Evolutionary conservation across 1,284 basidiomycete genomes (phyloP).

Genomic region (Boletellus sp.): DNA sequence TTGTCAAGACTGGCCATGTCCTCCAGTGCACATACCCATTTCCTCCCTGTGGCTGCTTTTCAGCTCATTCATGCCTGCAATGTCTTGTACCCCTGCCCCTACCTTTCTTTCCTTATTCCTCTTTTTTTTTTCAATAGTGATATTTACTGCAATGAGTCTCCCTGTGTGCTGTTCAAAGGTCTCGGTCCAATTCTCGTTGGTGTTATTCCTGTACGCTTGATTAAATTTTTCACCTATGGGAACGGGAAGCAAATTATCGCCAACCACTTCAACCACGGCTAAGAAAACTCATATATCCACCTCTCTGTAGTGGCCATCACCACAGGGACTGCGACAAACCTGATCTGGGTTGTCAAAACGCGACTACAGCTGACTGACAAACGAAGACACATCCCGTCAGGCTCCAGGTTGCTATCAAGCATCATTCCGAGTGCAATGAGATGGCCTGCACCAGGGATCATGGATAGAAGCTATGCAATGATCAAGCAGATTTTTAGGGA

Average conservation of each 20-base stretch:
- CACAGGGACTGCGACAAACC: constrained; percentile 91
- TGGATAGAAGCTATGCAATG: constrained; percentile 59
- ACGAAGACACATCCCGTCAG: constrained; percentile 12
- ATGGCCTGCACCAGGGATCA: constrained; percentile 21
- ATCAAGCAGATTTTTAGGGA: constrained; percentile 72
- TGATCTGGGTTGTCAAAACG: constrained; percentile 99
- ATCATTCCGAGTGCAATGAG: background rate
- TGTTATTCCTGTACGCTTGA: constrained; percentile 91
- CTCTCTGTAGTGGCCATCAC: constrained; percentile 81
- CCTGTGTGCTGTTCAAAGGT: constrained; percentile 89
- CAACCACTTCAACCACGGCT: constrained; percentile 74
- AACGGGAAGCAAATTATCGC: constrained; percentile 94
- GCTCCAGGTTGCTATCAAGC: background rate
- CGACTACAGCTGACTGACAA: constrained; percentile 72
- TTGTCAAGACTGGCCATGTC: constrained; percentile 92
- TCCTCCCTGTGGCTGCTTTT: background rate
- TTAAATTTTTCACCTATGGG: constrained; percentile 98
- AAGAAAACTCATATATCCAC: constrained; percentile 85
- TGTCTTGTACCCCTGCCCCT: background rate
- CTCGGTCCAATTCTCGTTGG: constrained; percentile 94
- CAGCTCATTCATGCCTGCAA: background rate
- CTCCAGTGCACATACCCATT: constrained; percentile 57
- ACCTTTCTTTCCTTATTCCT: background rate
- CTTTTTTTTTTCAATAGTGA: constrained; percentile 49
- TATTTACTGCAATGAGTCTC: constrained; percentile 88